Evolutionary conservation across 2,329 filamentous ascomycete genomes (phyloP), one percentile per base, ranked within the genome.

Genomic region (Bretziella fagacearum): DNA sequence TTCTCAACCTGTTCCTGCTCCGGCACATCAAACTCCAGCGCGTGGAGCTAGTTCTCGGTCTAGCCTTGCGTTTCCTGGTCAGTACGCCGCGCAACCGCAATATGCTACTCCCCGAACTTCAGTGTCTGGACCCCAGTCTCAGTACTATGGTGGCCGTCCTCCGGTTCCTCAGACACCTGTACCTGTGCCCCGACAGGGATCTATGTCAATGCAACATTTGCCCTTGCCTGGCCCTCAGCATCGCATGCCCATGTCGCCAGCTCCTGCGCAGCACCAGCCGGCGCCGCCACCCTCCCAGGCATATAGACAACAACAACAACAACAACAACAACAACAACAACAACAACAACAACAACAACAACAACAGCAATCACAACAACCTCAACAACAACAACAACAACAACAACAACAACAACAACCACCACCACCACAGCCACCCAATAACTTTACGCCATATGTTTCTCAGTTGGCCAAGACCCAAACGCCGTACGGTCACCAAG

Each of bases 381-480:
- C n/a, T 41, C n/a, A n/a, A n/a, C n/a, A n/a, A 41, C 41, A 30
- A 49, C 49, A 4, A 26, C 57, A 60, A 41, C 41, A 30, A 49
- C 49, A 4, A 26, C 57, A 60, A 41, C 41, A 30, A 49, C 49
- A 4, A 26, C 57, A 60, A n/a, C n/a, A n/a, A n/a, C n/a, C n/a
- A n/a, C n/a, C n/a, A n/a, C n/a, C n/a, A n/a, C n/a, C n/a, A n/a
- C n/a, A n/a, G 6, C 51, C 44, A 18, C 45, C 46, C 4, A 36
- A 47, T 5, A 33, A 39, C 2, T 65, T 69, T 29, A 64, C 67
- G 47, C 74, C 73, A 55, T 74, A 68, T 52, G 63, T 66, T 3
- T 66, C 68, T 6, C 69, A 69, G 53, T 60, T 72, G 44, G 65
- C 64, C 42, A 75, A 76, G 55, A 61, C 66, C 8, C 67, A 70